A percentile compares a stretch with the other conserved stretches of the same genome.
These are phyloP conservation scores for Bothriochloa decipiens DNA, from an alignment of 176 grass and related monocot genomes.

Conservation along the genomic window DNA sequence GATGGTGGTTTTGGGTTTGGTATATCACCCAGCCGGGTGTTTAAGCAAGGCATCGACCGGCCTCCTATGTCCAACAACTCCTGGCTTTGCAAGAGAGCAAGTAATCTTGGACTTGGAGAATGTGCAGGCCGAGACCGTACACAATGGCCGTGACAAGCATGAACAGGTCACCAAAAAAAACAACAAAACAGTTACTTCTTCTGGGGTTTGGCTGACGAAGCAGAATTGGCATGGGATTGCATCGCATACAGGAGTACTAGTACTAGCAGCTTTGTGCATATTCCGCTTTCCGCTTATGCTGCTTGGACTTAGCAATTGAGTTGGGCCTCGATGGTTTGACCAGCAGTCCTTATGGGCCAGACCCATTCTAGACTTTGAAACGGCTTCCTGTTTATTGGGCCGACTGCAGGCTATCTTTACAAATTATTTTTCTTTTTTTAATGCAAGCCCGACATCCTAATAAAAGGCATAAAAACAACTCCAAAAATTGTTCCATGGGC, in stretches of 20 bases:
- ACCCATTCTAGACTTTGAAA: neutral
- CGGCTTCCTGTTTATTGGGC: neutral
- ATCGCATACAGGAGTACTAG: neutral
- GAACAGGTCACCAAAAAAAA: neutral
- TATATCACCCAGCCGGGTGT: conserved; percentile 37
- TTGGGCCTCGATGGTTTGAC: neutral
- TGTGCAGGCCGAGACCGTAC: neutral
- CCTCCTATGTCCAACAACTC: neutral
- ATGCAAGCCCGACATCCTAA: no score
- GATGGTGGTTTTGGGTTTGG: conserved; percentile 56
- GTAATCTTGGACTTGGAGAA: conserved; percentile 13
- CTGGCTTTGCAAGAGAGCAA: conserved; percentile 46
- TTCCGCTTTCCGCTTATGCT: neutral
- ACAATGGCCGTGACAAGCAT: neutral
- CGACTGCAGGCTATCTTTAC: no score
- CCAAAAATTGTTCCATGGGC: no score
- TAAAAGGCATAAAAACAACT: no score
- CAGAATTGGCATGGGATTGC: neutral
- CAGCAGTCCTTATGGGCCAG: neutral
- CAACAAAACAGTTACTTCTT: neutral
- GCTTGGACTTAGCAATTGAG: neutral
- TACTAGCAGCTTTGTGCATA: neutral
- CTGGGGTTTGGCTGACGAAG: neutral
- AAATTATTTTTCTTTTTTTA: no score
- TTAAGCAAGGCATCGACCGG: conserved; percentile 50